Base-by-base conservation (phyloP, 331 rosid species). In the Saraca asoca region DNA sequence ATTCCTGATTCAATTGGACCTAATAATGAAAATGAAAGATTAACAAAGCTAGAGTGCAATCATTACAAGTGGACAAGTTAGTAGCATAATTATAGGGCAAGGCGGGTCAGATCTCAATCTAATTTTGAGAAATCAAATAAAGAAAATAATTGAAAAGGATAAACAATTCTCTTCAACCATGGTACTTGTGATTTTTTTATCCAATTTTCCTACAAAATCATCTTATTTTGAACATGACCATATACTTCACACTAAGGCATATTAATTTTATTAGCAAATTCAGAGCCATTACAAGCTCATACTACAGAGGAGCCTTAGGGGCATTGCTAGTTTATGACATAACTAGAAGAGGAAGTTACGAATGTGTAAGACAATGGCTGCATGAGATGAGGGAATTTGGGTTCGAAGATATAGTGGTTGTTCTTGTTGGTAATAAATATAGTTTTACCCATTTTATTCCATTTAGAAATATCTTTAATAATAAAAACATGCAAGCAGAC, bases 201-300 rank as follows among this genome's bases (percentile, higher is more conserved):
- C 31, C 31, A 24, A 24, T 24, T 24, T 24, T 24, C 31, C 31
- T 24, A 1, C 31, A 24, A 24, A 24, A 24, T 24, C 31, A 24
- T 24, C 31, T 24, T 24, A 24, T 24, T 24, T 24, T 24, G 31
- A 24, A 1, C n/a, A n/a, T n/a, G n/a, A n/a, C n/a, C n/a, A n/a
- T n/a, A n/a, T n/a, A n/a, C n/a, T n/a, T n/a, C n/a, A n/a, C n/a
- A n/a, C n/a, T n/a, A n/a, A n/a, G n/a, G n/a, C n/a, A n/a, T n/a
- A n/a, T n/a, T n/a, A n/a, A 24, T 24, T 1, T 24, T 24, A 24
- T 24, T 24, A 57, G 51, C 74, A 93, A 96, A 75, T 93, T 93
- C 58, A 93, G 98, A 50, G 98, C 98, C 9, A 93, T 93, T 42
- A 93, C 98, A 7, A 93, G 95, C 50, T 93, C 98, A 41, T 92